Base-by-base conservation (phyloP, 768 basidiomycete species). In the Paxillus rubicundulus region DNA sequence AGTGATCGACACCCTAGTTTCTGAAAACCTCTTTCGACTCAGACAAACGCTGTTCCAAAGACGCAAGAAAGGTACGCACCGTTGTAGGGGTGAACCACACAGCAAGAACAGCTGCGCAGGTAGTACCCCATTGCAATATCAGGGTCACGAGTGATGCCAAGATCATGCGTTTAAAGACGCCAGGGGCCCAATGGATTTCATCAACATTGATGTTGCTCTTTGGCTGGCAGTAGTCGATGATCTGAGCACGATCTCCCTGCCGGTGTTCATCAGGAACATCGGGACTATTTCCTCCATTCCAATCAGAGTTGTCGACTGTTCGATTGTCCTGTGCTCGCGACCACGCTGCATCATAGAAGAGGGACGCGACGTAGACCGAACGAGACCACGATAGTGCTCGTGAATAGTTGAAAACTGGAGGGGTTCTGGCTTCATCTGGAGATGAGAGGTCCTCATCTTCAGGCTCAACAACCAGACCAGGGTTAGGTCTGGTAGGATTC, bases 1-100 rank as follows among this genome's bases (percentile, higher is more conserved):
- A 58, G 52, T 2, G 70, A 73, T 49, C 70, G 70, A 40, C 73
- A 73, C 10, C 72, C 73, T 2, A 74, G 28, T 16, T 66, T 64
- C 65, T 62, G 2, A n/a, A 20, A 12, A 28, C 5, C 13, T 17
- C 37, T 6, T 1, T 20, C 37, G 9, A 50, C 17, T 41, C 24
- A 44, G 4, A 14, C 5, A 13, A 20, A 38, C 6, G 4, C 32
- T 20, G 34, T 32, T 27, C 14, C 38, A 7, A 10, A 32, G 17
- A 3, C 1, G 1, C 9, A 2, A 2, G 5, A 13, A 32, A 49
- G 17, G 9, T 6, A 57, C 58, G 47, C 28, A 63, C 64, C 4
- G 52, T 53, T 0, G 71, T 74, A 9, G 71, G 72, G 0, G 68
- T 72, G 24, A 54, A 67, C 56, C 60, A 65, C 10, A 59, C 59